Evolutionary conservation across 345 rosid genomes (phyloP).

Genomic region (Hevea brasiliensis): DNA sequence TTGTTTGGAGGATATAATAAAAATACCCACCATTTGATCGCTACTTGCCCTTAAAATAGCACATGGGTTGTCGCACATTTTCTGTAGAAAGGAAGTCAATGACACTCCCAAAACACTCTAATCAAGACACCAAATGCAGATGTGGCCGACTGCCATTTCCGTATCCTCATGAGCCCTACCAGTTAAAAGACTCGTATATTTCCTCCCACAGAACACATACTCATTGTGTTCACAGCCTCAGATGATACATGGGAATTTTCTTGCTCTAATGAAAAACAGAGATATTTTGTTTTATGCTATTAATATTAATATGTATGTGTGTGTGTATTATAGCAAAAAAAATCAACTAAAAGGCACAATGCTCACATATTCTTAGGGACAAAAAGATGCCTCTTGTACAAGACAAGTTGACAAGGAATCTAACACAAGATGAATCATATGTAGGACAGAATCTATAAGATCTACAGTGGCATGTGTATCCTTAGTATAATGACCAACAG

Average conservation of each 20-base stretch:
- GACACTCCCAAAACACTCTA: constrained; percentile 34
- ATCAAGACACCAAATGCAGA: constrained; percentile 28
- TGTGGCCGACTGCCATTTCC: background rate
- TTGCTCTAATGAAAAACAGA: background rate
- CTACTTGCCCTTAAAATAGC: constrained; percentile 20
- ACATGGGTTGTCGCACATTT: constrained; percentile 40
- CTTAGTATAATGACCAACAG: background rate
- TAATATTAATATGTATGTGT: background rate
- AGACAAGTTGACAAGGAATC: background rate
- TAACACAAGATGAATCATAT: background rate
- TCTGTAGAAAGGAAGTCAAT: constrained; percentile 13
- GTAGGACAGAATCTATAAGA: background rate
- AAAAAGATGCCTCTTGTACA: background rate
- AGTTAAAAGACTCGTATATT: background rate
- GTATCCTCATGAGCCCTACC: background rate
- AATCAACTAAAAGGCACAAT: background rate
- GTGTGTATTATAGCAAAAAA: too few species aligned
- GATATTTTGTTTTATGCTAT: too few species aligned
- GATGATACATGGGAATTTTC: background rate
- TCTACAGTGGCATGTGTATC: background rate
- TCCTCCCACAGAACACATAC: too few species aligned
- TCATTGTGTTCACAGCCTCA: background rate
- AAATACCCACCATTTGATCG: constrained; percentile 16
- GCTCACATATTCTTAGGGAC: background rate
- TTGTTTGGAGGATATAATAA: background rate